A percentile compares a stretch with the other conserved stretches of the same genome.
phyloP scores from a whole-genome alignment of 345 rosid genomes.

The Corymbia maculata region DNA sequence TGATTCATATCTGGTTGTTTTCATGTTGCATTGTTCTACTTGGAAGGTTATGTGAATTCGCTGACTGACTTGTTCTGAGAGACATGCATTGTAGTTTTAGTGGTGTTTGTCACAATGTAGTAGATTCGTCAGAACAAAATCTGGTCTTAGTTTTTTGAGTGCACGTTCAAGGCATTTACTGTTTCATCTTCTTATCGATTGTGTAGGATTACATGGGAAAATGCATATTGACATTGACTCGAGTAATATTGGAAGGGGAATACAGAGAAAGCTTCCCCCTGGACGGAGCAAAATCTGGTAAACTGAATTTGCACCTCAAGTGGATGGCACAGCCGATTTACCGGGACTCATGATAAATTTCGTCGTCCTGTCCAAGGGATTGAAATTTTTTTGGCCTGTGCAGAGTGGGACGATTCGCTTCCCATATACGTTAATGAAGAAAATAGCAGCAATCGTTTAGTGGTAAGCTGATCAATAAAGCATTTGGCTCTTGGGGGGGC shows the following conservation, averaged over 20 bases:
- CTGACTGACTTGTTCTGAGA: not conserved
- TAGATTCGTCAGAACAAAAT: not conserved
- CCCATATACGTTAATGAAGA: not conserved
- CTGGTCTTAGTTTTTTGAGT: not conserved
- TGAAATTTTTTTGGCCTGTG: not conserved
- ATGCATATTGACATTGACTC: slow-evolving; percentile 91
- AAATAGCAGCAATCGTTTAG: not conserved
- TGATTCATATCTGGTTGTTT: not conserved
- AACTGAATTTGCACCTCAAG: slow-evolving; percentile 58
- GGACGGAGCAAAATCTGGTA: slow-evolving; percentile 71
- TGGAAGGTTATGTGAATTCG: not conserved
- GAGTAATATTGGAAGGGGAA: slow-evolving; percentile 87
- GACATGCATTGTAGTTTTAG: not conserved
- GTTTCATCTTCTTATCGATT: not conserved
- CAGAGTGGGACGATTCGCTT: not conserved
- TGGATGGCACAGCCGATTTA: slow-evolving; percentile 90
- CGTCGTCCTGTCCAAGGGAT: not conserved
- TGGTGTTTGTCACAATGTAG: not conserved
- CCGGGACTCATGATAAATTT: slow-evolving; percentile 43
- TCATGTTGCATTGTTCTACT: not conserved
- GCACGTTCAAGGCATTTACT: not conserved
- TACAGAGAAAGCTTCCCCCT: slow-evolving; percentile 50
- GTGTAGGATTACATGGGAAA: slow-evolving; percentile 88
- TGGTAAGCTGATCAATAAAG: not conserved
- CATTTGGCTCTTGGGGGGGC: not conserved